Percentiles rank a stretch among this genome's conserved stretches.
Conservation (phyloP, 2,329 filamentous ascomycete species). For the Diplodia sapinea region DNA sequence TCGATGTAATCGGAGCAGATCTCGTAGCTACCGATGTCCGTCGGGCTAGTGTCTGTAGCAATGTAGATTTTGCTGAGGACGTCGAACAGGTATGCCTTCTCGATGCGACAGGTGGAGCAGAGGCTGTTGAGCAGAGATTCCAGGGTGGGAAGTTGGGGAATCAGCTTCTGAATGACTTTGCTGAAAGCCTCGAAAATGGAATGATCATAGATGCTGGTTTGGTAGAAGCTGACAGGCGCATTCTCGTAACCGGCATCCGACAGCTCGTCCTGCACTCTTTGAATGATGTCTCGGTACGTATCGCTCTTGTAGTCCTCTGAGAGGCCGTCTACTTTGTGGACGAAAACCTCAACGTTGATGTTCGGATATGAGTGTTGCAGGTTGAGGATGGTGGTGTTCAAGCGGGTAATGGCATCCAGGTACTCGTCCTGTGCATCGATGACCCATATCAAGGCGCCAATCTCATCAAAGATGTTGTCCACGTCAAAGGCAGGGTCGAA, state of each 20-base stretch:
- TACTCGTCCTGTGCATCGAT: constrained; percentile 99
- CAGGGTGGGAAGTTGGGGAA: constrained; percentile 88
- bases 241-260: constrained; percentile 93
- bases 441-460: constrained; percentile 96
- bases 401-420: constrained; percentile 82
- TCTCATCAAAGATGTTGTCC: constrained; percentile 90
- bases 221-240: constrained; percentile 90
- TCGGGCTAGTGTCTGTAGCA: constrained; percentile 89
- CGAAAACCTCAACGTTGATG: constrained; percentile 97
- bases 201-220: constrained; percentile 98
- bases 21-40: constrained; percentile 95
- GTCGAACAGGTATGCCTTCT: constrained; percentile 98
- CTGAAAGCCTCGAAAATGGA: constrained; percentile 98
- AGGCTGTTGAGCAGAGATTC: constrained; percentile 94
- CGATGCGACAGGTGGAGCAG: constrained; percentile 90
- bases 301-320: constrained; percentile 96
- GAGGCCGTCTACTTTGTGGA: constrained; percentile 98
- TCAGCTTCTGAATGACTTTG: constrained; percentile 97
- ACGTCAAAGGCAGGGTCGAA: constrained; percentile 88
- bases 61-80: constrained; percentile 99
- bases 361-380: constrained; percentile 87
- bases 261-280: constrained; percentile 94
- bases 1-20: constrained; percentile 99
- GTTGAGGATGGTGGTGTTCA: constrained; percentile 88
- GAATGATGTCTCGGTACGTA: constrained; percentile 94